These are phyloP conservation scores for Detonula confervacea DNA, from an alignment of 352 stramenopile genomes.

Conservation along the genomic window DNA sequence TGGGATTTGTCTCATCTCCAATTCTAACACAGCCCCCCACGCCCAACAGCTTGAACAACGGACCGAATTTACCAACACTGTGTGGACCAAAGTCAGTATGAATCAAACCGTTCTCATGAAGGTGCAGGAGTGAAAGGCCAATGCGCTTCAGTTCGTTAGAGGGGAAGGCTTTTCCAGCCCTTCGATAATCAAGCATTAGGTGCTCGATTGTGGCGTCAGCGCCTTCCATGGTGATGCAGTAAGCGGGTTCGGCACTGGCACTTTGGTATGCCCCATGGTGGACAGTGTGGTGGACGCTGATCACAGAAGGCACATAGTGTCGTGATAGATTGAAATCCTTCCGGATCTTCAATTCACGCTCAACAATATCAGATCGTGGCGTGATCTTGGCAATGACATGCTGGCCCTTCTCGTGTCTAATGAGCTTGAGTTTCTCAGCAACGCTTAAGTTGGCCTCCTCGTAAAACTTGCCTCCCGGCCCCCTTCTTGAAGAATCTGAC, in stretches of 20 bases:
- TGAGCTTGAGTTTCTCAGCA: constrained; percentile 60
- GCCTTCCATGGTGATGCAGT: constrained; percentile 86
- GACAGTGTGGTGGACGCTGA: constrained; percentile 85
- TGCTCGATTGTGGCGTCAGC: constrained; percentile 85
- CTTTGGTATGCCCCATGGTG: constrained; percentile 84
- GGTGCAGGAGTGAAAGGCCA: constrained; percentile 81
- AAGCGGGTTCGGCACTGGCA: constrained; percentile 85
- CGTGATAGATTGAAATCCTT: constrained; percentile 82
- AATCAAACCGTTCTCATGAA: constrained; percentile 84
- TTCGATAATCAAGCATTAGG: constrained; percentile 79
- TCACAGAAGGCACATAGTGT: constrained; percentile 85
- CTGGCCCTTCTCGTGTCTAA: constrained; percentile 75
- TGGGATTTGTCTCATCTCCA: constrained; percentile 69
- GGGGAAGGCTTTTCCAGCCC: constrained; percentile 65
- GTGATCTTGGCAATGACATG: constrained; percentile 86
- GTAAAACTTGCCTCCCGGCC: constrained; percentile 11
- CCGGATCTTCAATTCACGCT: constrained; percentile 77
- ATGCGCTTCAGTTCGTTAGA: constrained; percentile 80
- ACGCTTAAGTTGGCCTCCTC: constrained; percentile 65
- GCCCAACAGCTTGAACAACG: constrained; percentile 81
- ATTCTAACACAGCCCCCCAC: constrained; percentile 73
- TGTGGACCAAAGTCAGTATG: constrained; percentile 86
- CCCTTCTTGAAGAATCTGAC: constrained; percentile 67
- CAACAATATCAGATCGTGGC: constrained; percentile 79
- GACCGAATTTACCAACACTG: constrained; percentile 83